A percentile compares a stretch with the other conserved stretches of the same genome.
Evolutionary conservation across 164 flowering plant genomes (phyloP).

Genomic region (Hamamelis virginiana): DNA sequence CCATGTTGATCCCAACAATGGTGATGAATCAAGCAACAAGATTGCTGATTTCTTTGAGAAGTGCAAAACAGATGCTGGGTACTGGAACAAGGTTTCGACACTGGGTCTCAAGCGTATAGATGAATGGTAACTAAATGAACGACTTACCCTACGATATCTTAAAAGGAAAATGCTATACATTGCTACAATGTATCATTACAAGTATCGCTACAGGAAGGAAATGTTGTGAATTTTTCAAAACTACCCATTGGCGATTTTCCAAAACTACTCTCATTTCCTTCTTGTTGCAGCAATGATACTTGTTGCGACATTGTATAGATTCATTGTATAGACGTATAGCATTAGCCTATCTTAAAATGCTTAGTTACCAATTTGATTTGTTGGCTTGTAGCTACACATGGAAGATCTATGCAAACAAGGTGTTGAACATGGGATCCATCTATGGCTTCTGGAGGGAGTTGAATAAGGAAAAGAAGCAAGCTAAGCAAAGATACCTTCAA

Average conservation of each 20-base stretch:
- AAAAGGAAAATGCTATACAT: too few species aligned
- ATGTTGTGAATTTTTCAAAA: too few species aligned
- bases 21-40: constrained; percentile 75
- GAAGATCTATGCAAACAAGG: constrained; percentile 92
- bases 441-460: constrained; percentile 83
- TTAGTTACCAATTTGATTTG: not conserved
- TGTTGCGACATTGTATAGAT: too few species aligned
- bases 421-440: constrained; percentile 83
- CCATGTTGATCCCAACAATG: constrained; percentile 82
- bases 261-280: too few species aligned
- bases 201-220: too few species aligned
- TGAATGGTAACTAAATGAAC: constrained; percentile 80
- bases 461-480: constrained; percentile 67
- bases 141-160: too few species aligned
- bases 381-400: constrained; percentile 81
- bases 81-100: constrained; percentile 66
- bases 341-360: too few species aligned
- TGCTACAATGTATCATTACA: too few species aligned
- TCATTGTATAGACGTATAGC: too few species aligned
- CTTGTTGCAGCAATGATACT: too few species aligned
- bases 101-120: constrained; percentile 70
- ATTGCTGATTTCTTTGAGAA: constrained; percentile 87
- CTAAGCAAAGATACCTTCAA: constrained; percentile 79
- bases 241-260: too few species aligned
- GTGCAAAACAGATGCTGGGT: constrained; percentile 56